phyloP scores from a whole-genome alignment of 805 yeast species.

The Starmerella bacillaris region DNA sequence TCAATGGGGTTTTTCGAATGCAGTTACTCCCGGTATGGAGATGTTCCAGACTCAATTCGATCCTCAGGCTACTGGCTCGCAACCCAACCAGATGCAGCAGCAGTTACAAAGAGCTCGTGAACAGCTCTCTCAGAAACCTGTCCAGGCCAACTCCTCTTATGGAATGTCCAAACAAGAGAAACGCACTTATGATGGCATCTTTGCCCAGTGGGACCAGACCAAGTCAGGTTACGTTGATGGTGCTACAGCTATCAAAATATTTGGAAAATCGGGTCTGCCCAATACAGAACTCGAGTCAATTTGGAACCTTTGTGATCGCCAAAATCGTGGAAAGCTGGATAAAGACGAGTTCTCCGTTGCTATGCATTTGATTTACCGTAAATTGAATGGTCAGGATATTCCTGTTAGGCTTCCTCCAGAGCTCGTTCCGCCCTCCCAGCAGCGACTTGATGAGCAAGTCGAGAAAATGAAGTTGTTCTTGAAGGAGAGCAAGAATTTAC shows the following conservation, averaged over 20 bases:
- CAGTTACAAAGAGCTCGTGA: conserved; percentile 8
- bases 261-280: conserved; percentile 76
- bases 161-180: conserved; percentile 81
- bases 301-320: conserved; percentile 76
- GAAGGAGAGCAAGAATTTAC: conserved; percentile 21
- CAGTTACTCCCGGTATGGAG: conserved; percentile 53
- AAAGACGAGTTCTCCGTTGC: conserved; percentile 90
- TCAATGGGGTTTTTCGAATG: conserved; percentile 62
- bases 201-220: conserved; percentile 65
- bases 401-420: conserved; percentile 76
- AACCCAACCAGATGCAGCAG: conserved; percentile 14
- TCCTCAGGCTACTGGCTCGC: conserved; percentile 28
- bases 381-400: conserved; percentile 71
- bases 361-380: conserved; percentile 87
- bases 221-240: conserved; percentile 60
- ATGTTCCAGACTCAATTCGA: conserved; percentile 48
- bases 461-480: conserved; percentile 51
- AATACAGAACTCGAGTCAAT: conserved; percentile 74
- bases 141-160: conserved; percentile 38
- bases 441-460: conserved; percentile 52
- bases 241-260: conserved; percentile 62
- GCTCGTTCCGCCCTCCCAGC: conserved; percentile 70
- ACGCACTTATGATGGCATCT: conserved; percentile 66
- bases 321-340: conserved; percentile 65
- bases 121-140: conserved; percentile 22